Evolutionary conservation across 345 rosid species (phyloP), one percentile per base, ranked within the genome.

Genomic region (Moringa oleifera): DNA sequence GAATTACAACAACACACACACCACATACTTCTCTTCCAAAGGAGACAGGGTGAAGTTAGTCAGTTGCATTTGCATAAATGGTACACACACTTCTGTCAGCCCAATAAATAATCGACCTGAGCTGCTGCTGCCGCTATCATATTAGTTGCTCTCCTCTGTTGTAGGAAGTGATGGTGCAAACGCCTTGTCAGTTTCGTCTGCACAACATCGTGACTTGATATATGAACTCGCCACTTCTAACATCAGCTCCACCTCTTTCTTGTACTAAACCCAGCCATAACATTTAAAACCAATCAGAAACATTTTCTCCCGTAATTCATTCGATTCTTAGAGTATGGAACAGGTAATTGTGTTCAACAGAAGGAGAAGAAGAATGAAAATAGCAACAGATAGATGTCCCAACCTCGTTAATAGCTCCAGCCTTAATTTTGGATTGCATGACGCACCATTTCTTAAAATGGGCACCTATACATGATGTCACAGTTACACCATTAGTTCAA

Each of bases 391-490:
- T 59, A n/a, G n/a, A n/a, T 46, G 51, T 50, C 59, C 95, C 20
- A 53, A 88, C 98, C 96, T 93, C 98, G 8, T 73, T 69, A 31
- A 86, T 66, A 12, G 98, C 95, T n/a, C 97, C 96, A 24, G 97
- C 55, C 78, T 66, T 90, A 28, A 90, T 90, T 76, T 93, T 93
- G 17, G 96, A 90, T 71, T 93, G 98, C 98, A 93, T 93, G 55
- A 93, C 81, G 62, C 96, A 93, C 97, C 98, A 93, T 75, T 93
- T 93, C 83, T 90, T 93, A 64, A 93, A 86, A 80, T 93, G 98
- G 25, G 88, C 97, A 78, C 98, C 98, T 93, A 77, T 63, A 41
- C 12, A 41, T 5, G 1, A 41, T 41, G 2, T 16, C 6, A 41
- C 6, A 41, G 1, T 15, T 1, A 7, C 6, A 1, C 47, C 47